phyloP scores from a whole-genome alignment of 129 eudicot species.

The Flaveria ramosissima region DNA sequence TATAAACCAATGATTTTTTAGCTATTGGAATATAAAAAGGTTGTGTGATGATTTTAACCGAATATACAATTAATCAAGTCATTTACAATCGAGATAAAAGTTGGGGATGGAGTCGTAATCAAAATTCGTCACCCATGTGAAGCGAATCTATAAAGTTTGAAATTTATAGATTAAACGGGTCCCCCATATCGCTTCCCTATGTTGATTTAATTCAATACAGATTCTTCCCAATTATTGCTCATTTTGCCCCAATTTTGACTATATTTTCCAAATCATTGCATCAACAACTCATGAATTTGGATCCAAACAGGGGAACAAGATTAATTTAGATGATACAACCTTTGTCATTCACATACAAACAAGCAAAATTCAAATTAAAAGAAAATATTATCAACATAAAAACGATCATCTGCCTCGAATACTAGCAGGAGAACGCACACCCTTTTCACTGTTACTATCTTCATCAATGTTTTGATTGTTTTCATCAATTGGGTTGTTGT shows the following conservation, averaged over 20 bases:
- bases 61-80: too few species aligned
- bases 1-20: too few species aligned
- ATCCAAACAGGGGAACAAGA: conserved; percentile 2
- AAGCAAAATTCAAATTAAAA: conserved; percentile 4
- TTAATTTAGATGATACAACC: conserved; percentile 11
- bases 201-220: conserved; percentile 10
- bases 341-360: conserved; percentile 29
- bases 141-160: conserved; percentile 23
- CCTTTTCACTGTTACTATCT: conserved; percentile 60
- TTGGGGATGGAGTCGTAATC: conserved; percentile 3
- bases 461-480: conserved; percentile 55
- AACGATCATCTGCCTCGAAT: conserved; percentile 61
- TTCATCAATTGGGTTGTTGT: conserved; percentile 48
- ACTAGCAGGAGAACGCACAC: conserved; percentile 58
- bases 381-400: neutral
- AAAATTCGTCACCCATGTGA: conserved; percentile 40
- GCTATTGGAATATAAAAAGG: too few species aligned
- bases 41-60: too few species aligned
- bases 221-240: conserved; percentile 27
- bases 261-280: conserved; percentile 23
- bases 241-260: conserved; percentile 15
- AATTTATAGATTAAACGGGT: conserved; percentile 32
- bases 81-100: neutral
- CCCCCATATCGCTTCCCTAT: conserved; percentile 23
- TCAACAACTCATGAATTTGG: neutral